These are phyloP conservation scores for Nicotiana noctiflora DNA, from an alignment of 257 asterid genomes.

Conservation along the genomic window DNA sequence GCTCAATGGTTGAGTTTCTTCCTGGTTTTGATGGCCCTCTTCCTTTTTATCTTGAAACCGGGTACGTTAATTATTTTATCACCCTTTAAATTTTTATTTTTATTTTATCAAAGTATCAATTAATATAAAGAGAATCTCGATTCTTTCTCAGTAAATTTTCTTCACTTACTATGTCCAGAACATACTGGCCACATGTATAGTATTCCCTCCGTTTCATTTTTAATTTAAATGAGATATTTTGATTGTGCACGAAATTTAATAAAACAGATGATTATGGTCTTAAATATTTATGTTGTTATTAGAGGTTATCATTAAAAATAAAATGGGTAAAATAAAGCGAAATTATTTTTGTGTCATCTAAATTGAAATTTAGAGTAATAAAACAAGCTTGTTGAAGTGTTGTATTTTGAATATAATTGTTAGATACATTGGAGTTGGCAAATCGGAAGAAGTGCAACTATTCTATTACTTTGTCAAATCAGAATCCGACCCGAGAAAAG, in stretches of 20 bases:
- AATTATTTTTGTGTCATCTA: too few relatives aligned
- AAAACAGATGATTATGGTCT: too few relatives aligned
- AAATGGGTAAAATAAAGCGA: too few relatives aligned
- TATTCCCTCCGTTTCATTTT: too few relatives aligned
- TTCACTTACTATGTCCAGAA: neutral
- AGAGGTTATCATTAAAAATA: too few relatives aligned
- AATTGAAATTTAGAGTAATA: neutral
- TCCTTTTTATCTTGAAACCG: conserved; percentile 10
- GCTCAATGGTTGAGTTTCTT: conserved; percentile 1
- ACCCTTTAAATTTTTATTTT: neutral
- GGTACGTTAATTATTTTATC: neutral
- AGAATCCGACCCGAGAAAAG: conserved; percentile 17
- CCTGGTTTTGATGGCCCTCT: conserved; percentile 14
- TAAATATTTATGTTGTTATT: too few relatives aligned
- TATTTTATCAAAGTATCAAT: too few relatives aligned
- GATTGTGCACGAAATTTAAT: too few relatives aligned
- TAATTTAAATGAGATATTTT: too few relatives aligned
- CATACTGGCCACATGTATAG: too few relatives aligned
- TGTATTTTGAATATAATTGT: neutral
- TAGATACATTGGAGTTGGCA: conserved; percentile 21
- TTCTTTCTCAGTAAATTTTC: too few relatives aligned
- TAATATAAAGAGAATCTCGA: too few relatives aligned
- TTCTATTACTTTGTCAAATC: conserved; percentile 29
- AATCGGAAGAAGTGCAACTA: conserved; percentile 19
- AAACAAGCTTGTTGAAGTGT: neutral